These are phyloP conservation scores for Kwoniella sp. DNA, from an alignment of 768 basidiomycete genomes.

Conservation along the genomic window DNA sequence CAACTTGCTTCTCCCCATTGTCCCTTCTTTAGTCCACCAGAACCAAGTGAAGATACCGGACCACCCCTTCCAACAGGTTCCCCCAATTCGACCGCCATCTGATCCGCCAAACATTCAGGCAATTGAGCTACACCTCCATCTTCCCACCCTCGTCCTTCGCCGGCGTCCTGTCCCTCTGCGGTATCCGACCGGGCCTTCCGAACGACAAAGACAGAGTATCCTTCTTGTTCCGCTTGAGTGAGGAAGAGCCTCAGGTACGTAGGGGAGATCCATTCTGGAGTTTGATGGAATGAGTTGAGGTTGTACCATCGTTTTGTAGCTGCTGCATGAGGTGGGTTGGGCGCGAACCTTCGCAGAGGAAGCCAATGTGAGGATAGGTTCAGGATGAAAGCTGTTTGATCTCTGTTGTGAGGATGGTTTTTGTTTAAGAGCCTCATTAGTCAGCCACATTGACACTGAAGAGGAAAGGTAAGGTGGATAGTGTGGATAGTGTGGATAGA, in stretches of 20 bases:
- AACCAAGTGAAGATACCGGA: not conserved
- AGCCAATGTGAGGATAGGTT: conserved; percentile 89
- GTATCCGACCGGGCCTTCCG: conserved; percentile 21
- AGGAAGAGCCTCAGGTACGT: conserved; percentile 82
- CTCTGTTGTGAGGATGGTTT: conserved; percentile 58
- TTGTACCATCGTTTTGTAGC: conserved; percentile 74
- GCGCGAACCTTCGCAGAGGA: conserved; percentile 72
- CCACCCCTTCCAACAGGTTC: conserved; percentile 62
- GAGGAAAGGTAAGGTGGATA: no score
- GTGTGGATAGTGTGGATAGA: no score
- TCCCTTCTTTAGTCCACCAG: conserved; percentile 5
- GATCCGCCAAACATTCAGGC: conserved; percentile 69
- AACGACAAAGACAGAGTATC: conserved; percentile 58
- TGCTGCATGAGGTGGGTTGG: conserved; percentile 55
- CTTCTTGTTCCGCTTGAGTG: conserved; percentile 82
- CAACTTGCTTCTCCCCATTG: not conserved
- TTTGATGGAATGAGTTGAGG: conserved; percentile 71
- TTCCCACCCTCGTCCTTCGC: conserved; percentile 34
- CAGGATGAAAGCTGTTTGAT: conserved; percentile 82
- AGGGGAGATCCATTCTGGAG: conserved; percentile 80
- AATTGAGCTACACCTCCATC: conserved; percentile 76
- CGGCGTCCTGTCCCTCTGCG: conserved; percentile 19
- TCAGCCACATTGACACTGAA: no score
- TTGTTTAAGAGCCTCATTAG: no score
- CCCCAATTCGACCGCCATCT: conserved; percentile 67